Evolutionary conservation across 495 filamentous ascomycete species (phyloP), one percentile per base, ranked within the genome.

Genomic region (Poronia punctata): DNA sequence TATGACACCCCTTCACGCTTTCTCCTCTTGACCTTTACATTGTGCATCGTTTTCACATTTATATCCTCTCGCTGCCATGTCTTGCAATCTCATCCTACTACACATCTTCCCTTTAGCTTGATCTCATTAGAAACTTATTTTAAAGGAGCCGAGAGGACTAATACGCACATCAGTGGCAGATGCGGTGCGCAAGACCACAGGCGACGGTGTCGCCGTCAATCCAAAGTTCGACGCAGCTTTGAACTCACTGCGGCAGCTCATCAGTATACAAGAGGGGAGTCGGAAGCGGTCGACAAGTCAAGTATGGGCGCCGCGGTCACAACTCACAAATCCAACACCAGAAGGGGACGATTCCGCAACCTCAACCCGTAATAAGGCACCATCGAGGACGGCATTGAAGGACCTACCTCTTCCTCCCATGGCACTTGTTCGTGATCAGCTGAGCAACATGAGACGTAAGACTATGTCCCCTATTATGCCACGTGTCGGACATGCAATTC

Each of bases 331-430:
- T 19, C 26, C 41, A 4, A 21, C 31, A 7, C 26, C 26, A 12
- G 27, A 45, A 12, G 12, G 33, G 15, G 31, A 10, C 17, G 42
- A 45, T 9, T 29, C 41, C 10, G 33, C n/a, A 9, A 25, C 33
- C 5, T 24, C 17, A 4, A 29, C 12, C 8, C 34, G 42, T 20
- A 71, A 64, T 34, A 56, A 56, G n/a, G n/a, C n/a, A n/a, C n/a
- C n/a, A n/a, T n/a, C 69, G 4, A 63, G 60, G 14, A 54, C 57
- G 7, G 60, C 61, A 1, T 44, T 79, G 22, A 53, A 52, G 6
- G 70, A 78, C 17, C 45, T 82, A 42, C 65, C 71, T 14, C 67
- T 80, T 63, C 79, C 78, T 0, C 75, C 77, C 8, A 54, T 71
- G 21, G 48, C 65, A 6, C 44, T 72, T 2, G 76, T 82, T 11